Conservation (phyloP, 73 alveolate species). For the Tetrahymena malaccensis region DNA sequence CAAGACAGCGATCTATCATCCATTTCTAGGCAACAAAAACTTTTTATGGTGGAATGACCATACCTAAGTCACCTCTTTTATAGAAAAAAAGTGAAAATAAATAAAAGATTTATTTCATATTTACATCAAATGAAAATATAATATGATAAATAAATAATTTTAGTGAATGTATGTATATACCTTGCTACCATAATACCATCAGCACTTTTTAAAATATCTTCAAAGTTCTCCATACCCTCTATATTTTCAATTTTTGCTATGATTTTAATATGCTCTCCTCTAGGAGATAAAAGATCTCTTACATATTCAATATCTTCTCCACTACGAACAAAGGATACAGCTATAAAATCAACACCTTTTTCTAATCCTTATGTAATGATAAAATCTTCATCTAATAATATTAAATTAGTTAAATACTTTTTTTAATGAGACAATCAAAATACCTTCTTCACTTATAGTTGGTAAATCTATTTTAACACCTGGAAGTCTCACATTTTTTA, state of each 20-base stretch:
- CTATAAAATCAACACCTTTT: slow-evolving; percentile 59
- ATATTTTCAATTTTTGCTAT: slow-evolving; percentile 64
- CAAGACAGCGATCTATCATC: slow-evolving; percentile 23
- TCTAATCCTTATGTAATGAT: slow-evolving; percentile 2
- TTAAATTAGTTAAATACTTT: slow-evolving; percentile 18
- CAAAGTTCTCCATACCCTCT: slow-evolving; percentile 69
- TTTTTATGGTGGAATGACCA: slow-evolving; percentile 46
- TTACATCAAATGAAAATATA: too few relatives aligned
- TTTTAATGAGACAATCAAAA: background rate
- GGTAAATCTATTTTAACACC: slow-evolving; percentile 38
- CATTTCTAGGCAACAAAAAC: slow-evolving; percentile 46
- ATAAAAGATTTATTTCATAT: background rate
- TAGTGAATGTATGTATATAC: slow-evolving; percentile 20
- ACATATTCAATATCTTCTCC: slow-evolving; percentile 46
- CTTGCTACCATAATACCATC: slow-evolving; percentile 73
- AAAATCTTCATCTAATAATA: slow-evolving; percentile 37
- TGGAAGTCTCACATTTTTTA: background rate
- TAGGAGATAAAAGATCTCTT: slow-evolving; percentile 41
- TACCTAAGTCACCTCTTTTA: slow-evolving; percentile 39
- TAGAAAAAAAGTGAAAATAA: background rate
- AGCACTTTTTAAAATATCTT: slow-evolving; percentile 51
- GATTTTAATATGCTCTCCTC: slow-evolving; percentile 55
- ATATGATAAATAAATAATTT: background rate
- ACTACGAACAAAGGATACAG: slow-evolving; percentile 55
- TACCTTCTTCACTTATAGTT: slow-evolving; percentile 40